Conservation (phyloP, 345 rosid genomes). For the Pistacia vera region DNA sequence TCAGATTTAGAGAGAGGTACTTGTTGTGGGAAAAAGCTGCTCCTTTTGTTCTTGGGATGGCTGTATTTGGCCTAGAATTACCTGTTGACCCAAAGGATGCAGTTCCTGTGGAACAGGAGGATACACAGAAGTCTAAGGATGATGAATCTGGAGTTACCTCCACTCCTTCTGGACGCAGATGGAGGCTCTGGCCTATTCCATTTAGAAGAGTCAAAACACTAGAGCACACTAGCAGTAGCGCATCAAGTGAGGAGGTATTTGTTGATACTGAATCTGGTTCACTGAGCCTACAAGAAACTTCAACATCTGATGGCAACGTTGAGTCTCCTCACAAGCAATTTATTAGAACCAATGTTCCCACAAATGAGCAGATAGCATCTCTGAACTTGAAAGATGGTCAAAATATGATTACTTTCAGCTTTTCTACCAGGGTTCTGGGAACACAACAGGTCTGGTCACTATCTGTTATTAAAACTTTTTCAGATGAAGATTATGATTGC, state of each 20-base stretch:
- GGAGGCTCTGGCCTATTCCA: conserved; percentile 90
- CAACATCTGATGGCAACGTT: conserved; percentile 31
- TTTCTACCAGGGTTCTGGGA: conserved; percentile 87
- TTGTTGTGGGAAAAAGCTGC: conserved; percentile 86
- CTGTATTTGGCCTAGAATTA: conserved; percentile 70
- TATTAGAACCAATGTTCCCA: conserved; percentile 79
- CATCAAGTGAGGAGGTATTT: conserved; percentile 78
- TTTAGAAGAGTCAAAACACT: conserved; percentile 81
- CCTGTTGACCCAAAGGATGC: conserved; percentile 62
- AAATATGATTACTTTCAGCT: conserved; percentile 81
- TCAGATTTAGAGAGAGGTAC: conserved; percentile 59
- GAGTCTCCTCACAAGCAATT: conserved; percentile 69
- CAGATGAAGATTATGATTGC: neutral
- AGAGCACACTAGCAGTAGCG: conserved; percentile 57
- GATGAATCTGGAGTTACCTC: conserved; percentile 44
- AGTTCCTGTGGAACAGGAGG: conserved; percentile 62
- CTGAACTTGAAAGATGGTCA: conserved; percentile 93
- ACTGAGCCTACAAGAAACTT: conserved; percentile 41
- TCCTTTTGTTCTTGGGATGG: conserved; percentile 70
- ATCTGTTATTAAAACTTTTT: neutral
- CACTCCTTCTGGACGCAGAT: conserved; percentile 59
- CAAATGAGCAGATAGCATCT: conserved; percentile 85
- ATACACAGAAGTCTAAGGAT: conserved; percentile 36
- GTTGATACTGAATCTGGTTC: conserved; percentile 71
- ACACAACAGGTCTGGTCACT: conserved; percentile 68